phyloP scores from a whole-genome alignment of 768 basidiomycete species.

The Udeniomyces megalosporus region DNA sequence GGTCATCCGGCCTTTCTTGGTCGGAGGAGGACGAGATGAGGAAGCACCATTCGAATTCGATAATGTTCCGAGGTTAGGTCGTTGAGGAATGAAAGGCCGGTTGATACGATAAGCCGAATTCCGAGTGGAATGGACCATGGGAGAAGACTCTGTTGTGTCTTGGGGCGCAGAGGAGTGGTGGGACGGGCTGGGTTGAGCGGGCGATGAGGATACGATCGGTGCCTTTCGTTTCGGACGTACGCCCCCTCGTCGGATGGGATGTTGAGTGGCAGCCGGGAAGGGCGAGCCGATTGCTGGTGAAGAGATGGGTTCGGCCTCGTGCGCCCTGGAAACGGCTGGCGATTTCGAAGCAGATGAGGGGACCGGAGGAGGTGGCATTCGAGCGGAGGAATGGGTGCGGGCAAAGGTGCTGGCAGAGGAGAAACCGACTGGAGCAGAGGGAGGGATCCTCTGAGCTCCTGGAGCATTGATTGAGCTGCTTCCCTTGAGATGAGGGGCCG shows the following conservation, averaged over 20 bases:
- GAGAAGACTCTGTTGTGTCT: too few species aligned
- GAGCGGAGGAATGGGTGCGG: neutral
- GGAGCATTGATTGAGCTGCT: too few species aligned
- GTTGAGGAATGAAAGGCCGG: neutral
- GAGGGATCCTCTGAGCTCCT: neutral
- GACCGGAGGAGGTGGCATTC: neutral
- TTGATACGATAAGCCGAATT: neutral
- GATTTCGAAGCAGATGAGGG: neutral
- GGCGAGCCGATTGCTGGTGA: constrained; percentile 4
- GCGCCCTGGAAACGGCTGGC: neutral
- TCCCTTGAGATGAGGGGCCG: too few species aligned
- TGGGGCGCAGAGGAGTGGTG: too few species aligned
- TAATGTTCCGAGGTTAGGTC: neutral
- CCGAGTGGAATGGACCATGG: neutral
- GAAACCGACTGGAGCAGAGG: neutral
- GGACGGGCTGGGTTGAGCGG: neutral
- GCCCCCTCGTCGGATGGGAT: constrained; percentile 3
- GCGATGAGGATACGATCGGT: constrained; percentile 4
- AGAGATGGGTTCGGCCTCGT: too few species aligned
- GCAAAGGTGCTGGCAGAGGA: neutral
- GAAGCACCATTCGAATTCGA: neutral
- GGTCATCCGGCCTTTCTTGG: neutral
- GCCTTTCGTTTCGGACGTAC: neutral
- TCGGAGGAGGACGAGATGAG: neutral
- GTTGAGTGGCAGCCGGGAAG: neutral